phyloP scores from a whole-genome alignment of 441 rosid species.

The Mallotus repandus region DNA sequence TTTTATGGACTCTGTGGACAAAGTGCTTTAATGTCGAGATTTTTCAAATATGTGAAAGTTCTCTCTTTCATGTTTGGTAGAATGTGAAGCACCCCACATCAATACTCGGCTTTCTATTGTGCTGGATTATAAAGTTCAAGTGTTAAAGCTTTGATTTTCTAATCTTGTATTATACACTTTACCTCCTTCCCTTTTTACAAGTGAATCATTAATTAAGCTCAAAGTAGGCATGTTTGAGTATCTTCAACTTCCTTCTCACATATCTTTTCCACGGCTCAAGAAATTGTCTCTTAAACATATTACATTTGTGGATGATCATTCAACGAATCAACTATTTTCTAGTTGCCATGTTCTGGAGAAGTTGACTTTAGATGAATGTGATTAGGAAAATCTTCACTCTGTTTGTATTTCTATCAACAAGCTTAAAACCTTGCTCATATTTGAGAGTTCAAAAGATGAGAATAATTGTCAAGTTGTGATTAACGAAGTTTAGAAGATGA shows the following conservation, averaged over 20 bases:
- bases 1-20: constrained; percentile 13
- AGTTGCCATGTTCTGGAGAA: background rate
- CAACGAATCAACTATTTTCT: background rate
- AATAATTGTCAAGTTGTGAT: background rate
- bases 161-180: background rate
- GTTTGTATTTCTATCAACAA: background rate
- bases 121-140: background rate
- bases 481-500: no score
- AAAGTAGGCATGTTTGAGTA: background rate
- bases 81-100: background rate
- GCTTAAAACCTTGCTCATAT: background rate
- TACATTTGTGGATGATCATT: constrained; percentile 1
- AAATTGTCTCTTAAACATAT: background rate
- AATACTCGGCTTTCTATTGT: constrained; percentile 19
- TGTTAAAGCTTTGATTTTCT: background rate
- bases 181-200: constrained; percentile 11
- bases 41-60: constrained; percentile 1
- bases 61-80: background rate
- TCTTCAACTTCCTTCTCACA: background rate
- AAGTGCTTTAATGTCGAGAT: constrained; percentile 5
- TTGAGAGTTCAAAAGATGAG: background rate
- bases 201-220: background rate
- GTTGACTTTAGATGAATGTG: background rate
- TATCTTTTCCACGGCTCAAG: background rate
- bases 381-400: background rate